Base-by-base conservation (phyloP, 2,329 filamentous ascomycete genomes). In the Stachybotrys chlorohalonatus region DNA sequence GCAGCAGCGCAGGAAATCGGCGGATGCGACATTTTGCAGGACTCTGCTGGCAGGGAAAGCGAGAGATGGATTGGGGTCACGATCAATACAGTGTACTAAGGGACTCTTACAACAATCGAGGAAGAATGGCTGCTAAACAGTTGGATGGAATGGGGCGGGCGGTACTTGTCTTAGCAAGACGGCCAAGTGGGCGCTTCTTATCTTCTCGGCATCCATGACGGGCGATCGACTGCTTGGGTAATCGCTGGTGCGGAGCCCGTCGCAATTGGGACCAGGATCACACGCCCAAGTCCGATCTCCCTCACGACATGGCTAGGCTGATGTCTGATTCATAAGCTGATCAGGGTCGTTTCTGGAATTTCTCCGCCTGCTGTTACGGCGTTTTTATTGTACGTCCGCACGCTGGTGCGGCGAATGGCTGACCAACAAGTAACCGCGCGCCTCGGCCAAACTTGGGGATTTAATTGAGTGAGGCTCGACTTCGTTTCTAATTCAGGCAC, bases 1-100 rank as follows among this genome's bases (percentile, higher is more conserved):
- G 59, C 60, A 7, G 62, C 31, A 3, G 57, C 57, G 46, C 53
- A 57, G 46, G 16, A 50, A 50, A 17, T 31, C 24, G n/a, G 15
- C 8, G 11, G 46, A 11, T 47, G 15, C 17, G 46, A 42, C 48
- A 49, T 31, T 31, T 36, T 53, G 54, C 24, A 9, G 13, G 36
- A 3, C 36, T 42, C 13, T 42, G 36, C 36, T 2, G 36, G 13
- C 36, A 13, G 36, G 8, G 36, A 24, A 24, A 24, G 24, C 24
- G 24, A 24, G 24, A 24, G 24, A 24, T 24, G 24, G 24, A 24
- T 24, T 24, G 24, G 24, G 24, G 2, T 24, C 24, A 24, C 24
- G 24, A 24, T 24, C 24, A 24, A 24, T 24, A 24, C 24, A 24
- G 4, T 24, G 24, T 24, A 24, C 24, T 4, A 24, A 24, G 2